These are phyloP conservation scores for Lipomyces kockii DNA, from an alignment of 805 yeast genomes.

Conservation along the genomic window DNA sequence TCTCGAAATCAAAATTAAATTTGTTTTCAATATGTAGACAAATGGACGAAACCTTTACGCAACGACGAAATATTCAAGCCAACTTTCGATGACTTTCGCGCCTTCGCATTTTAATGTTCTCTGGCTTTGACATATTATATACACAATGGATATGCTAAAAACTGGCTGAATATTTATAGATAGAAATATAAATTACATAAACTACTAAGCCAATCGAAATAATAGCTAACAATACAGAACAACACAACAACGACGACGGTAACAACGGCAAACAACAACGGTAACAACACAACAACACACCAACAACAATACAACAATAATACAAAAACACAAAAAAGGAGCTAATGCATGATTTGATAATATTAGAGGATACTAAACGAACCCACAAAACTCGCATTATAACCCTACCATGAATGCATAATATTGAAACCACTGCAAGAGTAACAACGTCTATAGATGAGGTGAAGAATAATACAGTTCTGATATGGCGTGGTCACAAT, in stretches of 20 bases:
- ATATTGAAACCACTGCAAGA: neutral
- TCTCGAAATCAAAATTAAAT: too few relatives aligned
- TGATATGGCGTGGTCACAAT: neutral
- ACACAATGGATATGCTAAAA: neutral
- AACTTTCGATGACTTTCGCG: too few relatives aligned
- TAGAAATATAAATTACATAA: neutral
- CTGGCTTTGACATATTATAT: neutral
- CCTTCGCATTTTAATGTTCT: too few relatives aligned
- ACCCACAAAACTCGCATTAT: neutral
- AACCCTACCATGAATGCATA: neutral
- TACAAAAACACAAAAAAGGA: neutral
- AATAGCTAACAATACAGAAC: neutral
- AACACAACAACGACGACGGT: neutral
- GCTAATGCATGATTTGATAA: neutral
- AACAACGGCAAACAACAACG: neutral
- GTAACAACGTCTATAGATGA: slow-evolving; percentile 2
- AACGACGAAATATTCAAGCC: too few relatives aligned
- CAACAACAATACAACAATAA: neutral
- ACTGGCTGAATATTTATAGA: neutral
- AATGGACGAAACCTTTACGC: too few relatives aligned
- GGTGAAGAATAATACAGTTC: neutral
- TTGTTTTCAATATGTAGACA: too few relatives aligned
- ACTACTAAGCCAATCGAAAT: neutral
- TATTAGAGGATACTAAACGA: neutral
- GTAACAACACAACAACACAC: neutral